A percentile compares a stretch with the other conserved stretches of the same genome.
These are phyloP conservation scores for Staphylotrichum longicolle DNA, from an alignment of 495 filamentous ascomycete genomes.

Conservation along the genomic window DNA sequence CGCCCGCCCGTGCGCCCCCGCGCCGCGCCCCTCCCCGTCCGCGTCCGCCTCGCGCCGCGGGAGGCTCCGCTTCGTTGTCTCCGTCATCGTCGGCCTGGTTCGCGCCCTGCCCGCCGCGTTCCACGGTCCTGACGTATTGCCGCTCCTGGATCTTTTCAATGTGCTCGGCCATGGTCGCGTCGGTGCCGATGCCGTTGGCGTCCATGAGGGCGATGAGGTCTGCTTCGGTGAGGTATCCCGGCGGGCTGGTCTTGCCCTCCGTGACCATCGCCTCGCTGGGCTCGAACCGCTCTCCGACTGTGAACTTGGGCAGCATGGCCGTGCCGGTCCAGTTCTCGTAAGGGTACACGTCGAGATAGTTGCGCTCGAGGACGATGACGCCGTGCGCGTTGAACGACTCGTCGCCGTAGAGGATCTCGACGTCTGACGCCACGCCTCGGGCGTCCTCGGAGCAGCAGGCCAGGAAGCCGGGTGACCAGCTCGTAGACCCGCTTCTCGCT, in stretches of 20 bases:
- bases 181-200: slow-evolving; percentile 95
- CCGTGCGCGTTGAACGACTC: slow-evolving; percentile 79
- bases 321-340: slow-evolving; percentile 96
- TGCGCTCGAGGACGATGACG: slow-evolving; percentile 79
- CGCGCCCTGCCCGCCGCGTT: slow-evolving; percentile 43
- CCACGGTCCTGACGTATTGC: slow-evolving; percentile 69
- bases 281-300: slow-evolving; percentile 73
- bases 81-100: slow-evolving; percentile 31
- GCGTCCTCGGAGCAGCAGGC: slow-evolving; percentile 97
- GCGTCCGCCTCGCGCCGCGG: slow-evolving; percentile 36
- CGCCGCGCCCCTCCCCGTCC: slow-evolving; percentile 45
- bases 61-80: slow-evolving; percentile 36
- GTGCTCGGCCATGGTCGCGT: slow-evolving; percentile 98
- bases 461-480: slow-evolving; percentile 91
- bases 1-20: slow-evolving; percentile 47
- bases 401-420: slow-evolving; percentile 82
- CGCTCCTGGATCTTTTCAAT: slow-evolving; percentile 92
- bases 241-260: slow-evolving; percentile 81
- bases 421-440: slow-evolving; percentile 73
- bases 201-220: slow-evolving; percentile 99
- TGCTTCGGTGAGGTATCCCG: slow-evolving; percentile 87
- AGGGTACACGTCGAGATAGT: slow-evolving; percentile 92
- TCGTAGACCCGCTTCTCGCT: slow-evolving; percentile 81
- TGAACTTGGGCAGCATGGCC: slow-evolving; percentile 75
- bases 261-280: slow-evolving; percentile 86